Conservation (phyloP, 1,284 basidiomycete species). For the Blastosporella zonata region DNA sequence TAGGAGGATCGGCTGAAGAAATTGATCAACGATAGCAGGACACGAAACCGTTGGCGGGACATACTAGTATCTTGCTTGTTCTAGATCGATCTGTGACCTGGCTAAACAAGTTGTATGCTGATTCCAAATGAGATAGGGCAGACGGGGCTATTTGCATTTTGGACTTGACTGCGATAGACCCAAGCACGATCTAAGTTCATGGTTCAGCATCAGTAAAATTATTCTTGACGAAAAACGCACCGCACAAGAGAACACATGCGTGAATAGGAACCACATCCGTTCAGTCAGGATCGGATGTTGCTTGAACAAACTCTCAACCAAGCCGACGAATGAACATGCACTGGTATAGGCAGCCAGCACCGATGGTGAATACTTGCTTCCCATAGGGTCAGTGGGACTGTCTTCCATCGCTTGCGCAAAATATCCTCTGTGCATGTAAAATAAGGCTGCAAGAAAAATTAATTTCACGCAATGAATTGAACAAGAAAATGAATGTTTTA, state of each 20-base stretch:
- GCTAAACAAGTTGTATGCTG: slow-evolving; percentile 55
- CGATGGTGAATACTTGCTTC: slow-evolving; percentile 65
- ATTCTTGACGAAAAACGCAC: slow-evolving; percentile 34
- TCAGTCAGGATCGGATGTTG: slow-evolving; percentile 62
- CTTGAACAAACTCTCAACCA: slow-evolving; percentile 60
- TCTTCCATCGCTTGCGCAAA: slow-evolving; percentile 69
- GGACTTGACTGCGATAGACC: slow-evolving; percentile 63
- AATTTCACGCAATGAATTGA: neutral
- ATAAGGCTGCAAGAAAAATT: slow-evolving; percentile 41
- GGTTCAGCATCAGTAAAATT: slow-evolving; percentile 1
- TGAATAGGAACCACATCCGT: slow-evolving; percentile 71
- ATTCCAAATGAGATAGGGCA: slow-evolving; percentile 60
- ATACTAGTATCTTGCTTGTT: slow-evolving; percentile 57
- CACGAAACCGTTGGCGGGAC: slow-evolving; percentile 19
- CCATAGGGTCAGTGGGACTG: slow-evolving; percentile 57
- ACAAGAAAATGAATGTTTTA: slow-evolving; percentile 25
- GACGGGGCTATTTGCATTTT: slow-evolving; percentile 59
- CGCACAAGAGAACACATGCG: slow-evolving; percentile 70
- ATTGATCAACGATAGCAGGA: slow-evolving; percentile 1
- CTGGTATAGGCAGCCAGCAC: slow-evolving; percentile 65
- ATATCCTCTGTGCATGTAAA: slow-evolving; percentile 73
- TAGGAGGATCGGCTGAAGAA: slow-evolving; percentile 52
- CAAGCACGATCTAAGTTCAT: slow-evolving; percentile 57
- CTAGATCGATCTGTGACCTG: slow-evolving; percentile 49
- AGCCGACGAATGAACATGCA: slow-evolving; percentile 63